Evolutionary conservation across 2,329 filamentous ascomycete species (phyloP), one percentile per base, ranked within the genome.

Genomic region (Rhinocladiella similis): DNA sequence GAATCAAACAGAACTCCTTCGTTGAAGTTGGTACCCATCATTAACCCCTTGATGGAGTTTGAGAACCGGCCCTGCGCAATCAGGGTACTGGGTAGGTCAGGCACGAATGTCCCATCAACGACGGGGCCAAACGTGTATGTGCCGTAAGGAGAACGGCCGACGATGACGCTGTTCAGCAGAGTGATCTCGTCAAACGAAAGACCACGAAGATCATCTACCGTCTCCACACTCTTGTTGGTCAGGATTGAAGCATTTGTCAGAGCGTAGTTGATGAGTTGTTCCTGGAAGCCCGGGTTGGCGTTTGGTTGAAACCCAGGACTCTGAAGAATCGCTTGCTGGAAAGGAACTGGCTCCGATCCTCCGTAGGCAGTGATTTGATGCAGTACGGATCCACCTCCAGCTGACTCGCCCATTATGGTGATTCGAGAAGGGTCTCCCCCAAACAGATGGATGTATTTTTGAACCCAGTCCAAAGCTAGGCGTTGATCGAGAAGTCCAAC

Each of bases 11-110:
- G 49, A 10, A 51, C 52, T 10, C 51, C 65, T 55, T 69, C 67
- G 12, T 69, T 56, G 2, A 61, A 61, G 42, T 66, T 69, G 12
- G 53, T 65, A 9, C 66, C 67, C 12, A 68, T 63, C 14, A 69
- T 42, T 10, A 69, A 47, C 4, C 64, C 78, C 74, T 45, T 72
- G 10, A 82, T 51, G 42, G 67, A 69, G 41, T 71, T 72, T 63
- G 77, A 75, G 55, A 72, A 82, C 18, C 71, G 65, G 1, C 75
- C 77, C 47, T 73, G 65, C 2, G 70, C 64, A 3, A 82, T 69
- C 1, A 80, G 69, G 43, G 73, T 67, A 2, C 77, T 75, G 0
- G 81, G 80, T 1, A 78, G 60, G 3, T 69, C 67, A 1, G 67
- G 67, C 13, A 69, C 66, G n/a, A 60, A 60, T 1, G 63, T 59